Base-by-base conservation (phyloP, 2,329 filamentous ascomycete species). In the Cercospora zeae-maydis region DNA sequence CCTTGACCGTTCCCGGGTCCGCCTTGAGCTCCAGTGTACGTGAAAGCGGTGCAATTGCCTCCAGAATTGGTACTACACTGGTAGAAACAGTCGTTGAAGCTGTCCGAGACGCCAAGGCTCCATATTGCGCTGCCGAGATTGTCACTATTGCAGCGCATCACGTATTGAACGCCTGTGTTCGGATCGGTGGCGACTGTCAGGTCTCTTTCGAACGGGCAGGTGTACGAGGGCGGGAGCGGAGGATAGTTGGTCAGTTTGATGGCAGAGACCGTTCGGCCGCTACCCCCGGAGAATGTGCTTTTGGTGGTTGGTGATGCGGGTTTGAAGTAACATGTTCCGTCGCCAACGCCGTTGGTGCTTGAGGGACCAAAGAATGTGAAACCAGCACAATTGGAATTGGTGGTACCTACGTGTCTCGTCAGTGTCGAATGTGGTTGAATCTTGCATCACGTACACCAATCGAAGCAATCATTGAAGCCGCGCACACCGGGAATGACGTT, bases 71-170 rank as follows among this genome's bases (percentile, higher is more conserved):
- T 24, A 21, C 39, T 58, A 24, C 59, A 62, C 21, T 14, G 19
- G 7, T 30, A 57, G 39, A 62, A 42, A 42, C 59, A 62, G 39
- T 62, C 59, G 21, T 62, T 62, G 33, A 57, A 62, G 19, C 19
- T 37, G 13, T 51, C 42, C 19, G 42, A 24, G 6, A 49, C 59
- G 14, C 16, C 31, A 7, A 37, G 3, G 11, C n/a, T 21, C 2
- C 21, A 19, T 13, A 6, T 16, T 21, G 39, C 33, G 34, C 16
- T 37, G 16, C 39, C 37, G 11, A 7, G 34, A 6, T 42, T 62
- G 10, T 62, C 59, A 10, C 24, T 31, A 21, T 21, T 39, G 13
- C 59, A 62, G 0, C 59, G 19, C 19, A 62, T n/a, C 31, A 62
- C 33, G 14, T 62, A 62, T n/a, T 57, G 53, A 1, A 51, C 24